Conservation (phyloP, 2,329 filamentous ascomycete species). For the Colletotrichum tabaci region DNA sequence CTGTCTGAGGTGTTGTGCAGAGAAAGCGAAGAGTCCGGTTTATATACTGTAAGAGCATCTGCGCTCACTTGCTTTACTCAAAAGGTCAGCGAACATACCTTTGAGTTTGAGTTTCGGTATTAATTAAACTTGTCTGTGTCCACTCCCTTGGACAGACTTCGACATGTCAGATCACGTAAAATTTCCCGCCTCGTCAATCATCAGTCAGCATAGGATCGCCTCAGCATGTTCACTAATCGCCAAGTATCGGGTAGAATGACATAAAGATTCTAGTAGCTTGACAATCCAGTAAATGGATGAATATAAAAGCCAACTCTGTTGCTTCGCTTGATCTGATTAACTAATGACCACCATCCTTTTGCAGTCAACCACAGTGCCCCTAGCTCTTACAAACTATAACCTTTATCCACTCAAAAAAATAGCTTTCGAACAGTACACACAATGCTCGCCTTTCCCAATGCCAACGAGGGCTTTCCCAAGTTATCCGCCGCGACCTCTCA, state of each 20-base stretch:
- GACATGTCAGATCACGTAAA: background rate
- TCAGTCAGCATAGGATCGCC: background rate
- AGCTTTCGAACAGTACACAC: background rate
- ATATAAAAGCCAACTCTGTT: background rate
- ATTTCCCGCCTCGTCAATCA: background rate
- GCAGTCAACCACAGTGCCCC: background rate
- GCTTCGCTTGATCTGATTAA: background rate
- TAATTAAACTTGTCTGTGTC: background rate
- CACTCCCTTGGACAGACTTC: background rate
- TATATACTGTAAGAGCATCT: background rate
- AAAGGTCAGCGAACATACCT: background rate
- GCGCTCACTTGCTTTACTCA: background rate
- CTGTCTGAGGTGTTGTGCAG: background rate
- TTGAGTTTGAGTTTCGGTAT: background rate
- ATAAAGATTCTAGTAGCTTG: background rate
- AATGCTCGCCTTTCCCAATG: background rate
- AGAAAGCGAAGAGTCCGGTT: background rate
- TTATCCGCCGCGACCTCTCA: background rate
- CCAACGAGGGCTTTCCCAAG: background rate
- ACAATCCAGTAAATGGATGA: background rate
- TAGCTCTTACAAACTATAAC: background rate
- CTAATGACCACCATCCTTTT: rapidly evolving
- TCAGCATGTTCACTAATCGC: background rate
- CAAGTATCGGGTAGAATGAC: background rate
- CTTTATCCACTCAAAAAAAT: background rate